Percentiles rank a stretch among this genome's conserved stretches.
Evolutionary conservation across 306 rosid species (phyloP).

Genomic region (Quercus engelmannii): DNA sequence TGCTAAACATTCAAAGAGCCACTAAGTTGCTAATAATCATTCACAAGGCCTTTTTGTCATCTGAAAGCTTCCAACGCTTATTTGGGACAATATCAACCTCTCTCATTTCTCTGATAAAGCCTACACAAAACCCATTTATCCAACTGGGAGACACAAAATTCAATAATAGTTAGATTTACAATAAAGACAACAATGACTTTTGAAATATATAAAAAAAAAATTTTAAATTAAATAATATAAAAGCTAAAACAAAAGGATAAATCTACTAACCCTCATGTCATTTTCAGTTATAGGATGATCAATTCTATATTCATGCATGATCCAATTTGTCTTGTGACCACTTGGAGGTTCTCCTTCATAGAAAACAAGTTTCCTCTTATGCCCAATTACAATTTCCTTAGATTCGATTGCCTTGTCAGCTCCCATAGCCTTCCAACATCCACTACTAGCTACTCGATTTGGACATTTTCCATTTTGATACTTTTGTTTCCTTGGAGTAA

Average conservation of each 20-base stretch:
- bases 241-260: too few species aligned
- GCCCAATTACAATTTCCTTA: neutral
- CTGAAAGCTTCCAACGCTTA: too few species aligned
- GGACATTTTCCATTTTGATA: conserved; percentile 8
- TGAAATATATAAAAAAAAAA: too few species aligned
- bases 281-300: neutral
- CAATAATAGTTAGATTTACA: too few species aligned
- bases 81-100: too few species aligned
- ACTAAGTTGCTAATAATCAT: too few species aligned
- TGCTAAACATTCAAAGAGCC: too few species aligned
- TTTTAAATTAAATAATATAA: neutral
- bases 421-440: conserved; percentile 22
- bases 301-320: conserved; percentile 23
- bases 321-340: conserved; percentile 23
- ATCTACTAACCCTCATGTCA: conserved; percentile 20
- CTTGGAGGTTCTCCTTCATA: conserved; percentile 19
- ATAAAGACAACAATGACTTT: too few species aligned
- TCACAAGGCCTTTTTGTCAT: too few species aligned
- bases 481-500: conserved; percentile 13
- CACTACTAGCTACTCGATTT: conserved; percentile 1
- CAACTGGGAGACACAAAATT: too few species aligned
- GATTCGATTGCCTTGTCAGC: neutral
- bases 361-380: conserved; percentile 10
- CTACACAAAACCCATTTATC: too few species aligned
- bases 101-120: too few species aligned